These are phyloP conservation scores for Candida oleophila DNA, from an alignment of 805 yeast genomes.

Conservation along the genomic window DNA sequence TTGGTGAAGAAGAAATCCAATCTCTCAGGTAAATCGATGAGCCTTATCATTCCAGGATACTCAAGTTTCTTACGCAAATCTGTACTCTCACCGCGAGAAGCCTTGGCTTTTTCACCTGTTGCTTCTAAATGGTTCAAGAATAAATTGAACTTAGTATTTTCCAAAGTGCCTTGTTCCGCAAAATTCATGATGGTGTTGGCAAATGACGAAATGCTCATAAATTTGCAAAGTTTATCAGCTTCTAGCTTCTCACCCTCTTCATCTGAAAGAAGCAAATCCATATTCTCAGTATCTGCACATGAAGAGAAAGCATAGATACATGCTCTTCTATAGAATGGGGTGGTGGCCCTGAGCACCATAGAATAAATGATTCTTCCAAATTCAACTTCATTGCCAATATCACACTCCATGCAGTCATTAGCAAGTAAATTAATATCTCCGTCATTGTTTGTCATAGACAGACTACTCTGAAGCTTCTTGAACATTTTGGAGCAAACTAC, in stretches of 20 bases:
- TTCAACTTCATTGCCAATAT: slow-evolving; percentile 14
- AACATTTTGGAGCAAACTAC: slow-evolving; percentile 20
- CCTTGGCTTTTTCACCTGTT: not conserved
- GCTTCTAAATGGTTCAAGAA: slow-evolving; percentile 7
- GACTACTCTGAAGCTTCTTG: slow-evolving; percentile 10
- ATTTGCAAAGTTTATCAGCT: slow-evolving; percentile 50
- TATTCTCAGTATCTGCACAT: slow-evolving; percentile 46
- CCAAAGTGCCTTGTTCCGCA: slow-evolving; percentile 18
- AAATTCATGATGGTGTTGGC: slow-evolving; percentile 20
- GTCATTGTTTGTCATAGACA: slow-evolving; percentile 8
- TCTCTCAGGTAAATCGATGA: slow-evolving; percentile 64
- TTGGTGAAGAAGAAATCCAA: slow-evolving; percentile 69
- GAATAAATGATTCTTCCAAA: slow-evolving; percentile 47
- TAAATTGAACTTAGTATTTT: slow-evolving; percentile 20
- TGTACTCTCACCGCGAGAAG: slow-evolving; percentile 5
- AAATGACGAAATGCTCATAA: slow-evolving; percentile 48
- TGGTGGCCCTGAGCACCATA: slow-evolving; percentile 52
- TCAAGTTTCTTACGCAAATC: slow-evolving; percentile 34
- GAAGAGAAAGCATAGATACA: slow-evolving; percentile 54
- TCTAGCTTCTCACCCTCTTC: slow-evolving; percentile 38
- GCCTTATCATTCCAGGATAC: slow-evolving; percentile 64
- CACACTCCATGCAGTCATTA: slow-evolving; percentile 1
- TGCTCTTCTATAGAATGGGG: slow-evolving; percentile 65
- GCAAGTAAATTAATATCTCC: not conserved
- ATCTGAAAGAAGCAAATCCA: slow-evolving; percentile 14